Evolutionary conservation across 495 filamentous ascomycete species (phyloP).

Genomic region (Parmelia sp.): DNA sequence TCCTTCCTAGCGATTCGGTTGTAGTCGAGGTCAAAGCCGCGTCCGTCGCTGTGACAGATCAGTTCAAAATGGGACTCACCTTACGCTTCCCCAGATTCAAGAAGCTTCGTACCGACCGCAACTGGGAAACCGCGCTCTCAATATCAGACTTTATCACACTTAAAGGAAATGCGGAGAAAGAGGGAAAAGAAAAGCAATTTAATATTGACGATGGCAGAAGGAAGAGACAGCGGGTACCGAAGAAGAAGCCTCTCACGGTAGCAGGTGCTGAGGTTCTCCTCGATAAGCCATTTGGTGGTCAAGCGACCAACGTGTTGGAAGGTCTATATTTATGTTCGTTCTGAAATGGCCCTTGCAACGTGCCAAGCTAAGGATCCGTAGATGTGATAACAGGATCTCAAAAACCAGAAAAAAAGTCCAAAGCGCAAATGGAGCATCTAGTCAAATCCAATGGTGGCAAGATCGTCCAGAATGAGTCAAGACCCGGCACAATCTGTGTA

Average conservation of each 20-base stretch:
- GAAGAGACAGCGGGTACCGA: constrained; percentile 53
- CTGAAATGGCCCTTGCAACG: constrained; percentile 37
- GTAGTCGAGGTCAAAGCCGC: constrained; percentile 91
- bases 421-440: constrained; percentile 74
- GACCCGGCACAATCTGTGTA: constrained; percentile 57
- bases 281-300: constrained; percentile 48
- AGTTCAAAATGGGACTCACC: constrained; percentile 71
- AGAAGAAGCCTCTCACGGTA: constrained; percentile 62
- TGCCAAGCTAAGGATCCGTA: constrained; percentile 21
- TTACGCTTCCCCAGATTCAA: constrained; percentile 92
- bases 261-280: constrained; percentile 56
- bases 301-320: constrained; percentile 58
- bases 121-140: constrained; percentile 74
- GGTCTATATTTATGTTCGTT: constrained; percentile 68
- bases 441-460: constrained; percentile 85
- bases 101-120: constrained; percentile 68
- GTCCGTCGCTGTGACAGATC: constrained; percentile 62
- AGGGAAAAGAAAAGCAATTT: constrained; percentile 71
- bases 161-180: constrained; percentile 63
- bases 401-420: constrained; percentile 59
- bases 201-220: constrained; percentile 68
- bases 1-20: constrained; percentile 78
- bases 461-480: constrained; percentile 64
- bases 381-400: constrained; percentile 56
- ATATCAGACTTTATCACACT: constrained; percentile 70